A percentile compares a stretch with the other conserved stretches of the same genome.
These are phyloP conservation scores for Carex arenaria DNA, from an alignment of 202 grass and related monocot species.

Conservation along the genomic window DNA sequence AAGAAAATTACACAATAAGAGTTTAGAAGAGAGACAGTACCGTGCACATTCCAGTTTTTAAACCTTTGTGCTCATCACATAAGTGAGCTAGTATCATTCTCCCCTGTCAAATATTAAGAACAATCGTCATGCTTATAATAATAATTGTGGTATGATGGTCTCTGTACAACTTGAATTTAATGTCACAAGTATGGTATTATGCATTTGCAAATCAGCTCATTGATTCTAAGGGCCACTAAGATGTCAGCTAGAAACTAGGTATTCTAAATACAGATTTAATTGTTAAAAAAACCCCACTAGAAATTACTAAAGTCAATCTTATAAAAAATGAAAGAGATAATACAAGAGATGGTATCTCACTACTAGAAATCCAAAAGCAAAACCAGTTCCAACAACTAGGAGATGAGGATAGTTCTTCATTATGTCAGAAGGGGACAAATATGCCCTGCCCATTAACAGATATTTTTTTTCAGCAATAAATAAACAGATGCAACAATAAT, in stretches of 20 bases:
- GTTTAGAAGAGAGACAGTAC: slow-evolving; percentile 29
- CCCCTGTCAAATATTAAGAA: slow-evolving; percentile 51
- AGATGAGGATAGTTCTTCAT: slow-evolving; percentile 86
- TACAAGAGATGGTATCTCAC: slow-evolving; percentile 34
- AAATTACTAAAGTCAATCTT: background rate
- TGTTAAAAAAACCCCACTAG: background rate
- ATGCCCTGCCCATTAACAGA: slow-evolving; percentile 37
- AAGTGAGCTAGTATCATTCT: slow-evolving; percentile 98
- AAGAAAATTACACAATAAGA: background rate
- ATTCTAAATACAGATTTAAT: background rate
- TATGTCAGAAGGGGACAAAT: slow-evolving; percentile 85
- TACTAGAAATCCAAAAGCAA: slow-evolving; percentile 90
- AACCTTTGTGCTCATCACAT: slow-evolving; percentile 83
- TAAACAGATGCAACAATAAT: background rate
- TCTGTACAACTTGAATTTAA: background rate
- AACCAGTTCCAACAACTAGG: slow-evolving; percentile 82
- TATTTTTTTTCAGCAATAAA: background rate
- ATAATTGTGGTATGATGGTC: background rate
- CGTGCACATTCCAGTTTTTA: slow-evolving; percentile 98
- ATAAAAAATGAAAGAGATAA: background rate
- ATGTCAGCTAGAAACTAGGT: background rate
- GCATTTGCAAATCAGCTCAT: background rate
- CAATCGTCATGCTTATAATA: background rate
- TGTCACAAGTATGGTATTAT: background rate
- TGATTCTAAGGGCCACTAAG: background rate